Evolutionary conservation across 257 asterid species (phyloP).

Genomic region (Solanum boliviense): DNA sequence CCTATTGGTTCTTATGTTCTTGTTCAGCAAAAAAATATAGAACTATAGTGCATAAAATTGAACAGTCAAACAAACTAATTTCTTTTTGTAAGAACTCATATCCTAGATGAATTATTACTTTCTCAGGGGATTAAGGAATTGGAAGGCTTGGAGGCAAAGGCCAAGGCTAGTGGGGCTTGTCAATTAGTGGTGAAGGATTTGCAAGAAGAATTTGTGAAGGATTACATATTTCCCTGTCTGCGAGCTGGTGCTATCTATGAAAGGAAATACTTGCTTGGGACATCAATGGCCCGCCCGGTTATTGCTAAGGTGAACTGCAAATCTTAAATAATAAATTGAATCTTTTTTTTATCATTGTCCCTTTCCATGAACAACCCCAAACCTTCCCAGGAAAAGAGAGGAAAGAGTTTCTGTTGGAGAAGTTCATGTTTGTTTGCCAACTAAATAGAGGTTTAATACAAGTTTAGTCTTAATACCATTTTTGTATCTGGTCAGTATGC

Average conservation of each 20-base stretch:
- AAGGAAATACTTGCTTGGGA: conserved; percentile 88
- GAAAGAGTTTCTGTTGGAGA: background rate
- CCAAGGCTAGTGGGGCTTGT: conserved; percentile 96
- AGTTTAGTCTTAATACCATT: background rate
- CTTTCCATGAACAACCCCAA: background rate
- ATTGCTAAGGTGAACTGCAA: conserved; percentile 71
- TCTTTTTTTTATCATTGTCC: background rate
- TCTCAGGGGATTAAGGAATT: conserved; percentile 75
- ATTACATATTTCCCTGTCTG: conserved; percentile 83
- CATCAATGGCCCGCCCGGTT: conserved; percentile 98
- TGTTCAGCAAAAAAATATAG: background rate
- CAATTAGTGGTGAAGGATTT: conserved; percentile 91
- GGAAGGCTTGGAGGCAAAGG: conserved; percentile 92
- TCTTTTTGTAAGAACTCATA: background rate
- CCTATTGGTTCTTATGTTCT: background rate
- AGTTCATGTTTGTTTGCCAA: background rate
- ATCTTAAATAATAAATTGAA: background rate
- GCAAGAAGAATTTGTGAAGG: conserved; percentile 89
- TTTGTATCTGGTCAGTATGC: too few species aligned
- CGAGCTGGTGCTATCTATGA: conserved; percentile 94
- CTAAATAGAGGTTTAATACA: background rate
- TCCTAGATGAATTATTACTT: background rate
- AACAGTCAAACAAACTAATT: background rate
- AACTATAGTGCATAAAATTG: background rate
- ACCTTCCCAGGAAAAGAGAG: background rate